A percentile compares a stretch with the other conserved stretches of the same genome.
Evolutionary conservation across 2,329 filamentous ascomycete genomes (phyloP).

Genomic region (Claviceps cyperi): DNA sequence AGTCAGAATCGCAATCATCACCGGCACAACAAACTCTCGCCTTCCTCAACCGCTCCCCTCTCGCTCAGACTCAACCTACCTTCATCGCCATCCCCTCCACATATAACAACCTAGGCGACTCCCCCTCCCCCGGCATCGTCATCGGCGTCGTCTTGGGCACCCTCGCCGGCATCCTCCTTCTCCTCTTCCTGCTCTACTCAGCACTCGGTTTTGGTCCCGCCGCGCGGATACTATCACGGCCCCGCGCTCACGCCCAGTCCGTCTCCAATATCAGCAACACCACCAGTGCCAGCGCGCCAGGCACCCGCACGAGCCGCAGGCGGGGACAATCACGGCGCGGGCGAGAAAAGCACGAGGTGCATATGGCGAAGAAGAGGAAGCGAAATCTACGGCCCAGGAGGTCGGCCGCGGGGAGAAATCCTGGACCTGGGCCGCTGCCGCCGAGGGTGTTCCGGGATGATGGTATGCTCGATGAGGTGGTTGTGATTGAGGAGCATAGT

Average conservation of each 20-base stretch:
- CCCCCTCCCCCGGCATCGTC: conserved; percentile 26
- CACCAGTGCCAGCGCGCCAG: conserved; percentile 7
- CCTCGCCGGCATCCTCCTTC: conserved; percentile 35
- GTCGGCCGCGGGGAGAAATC: no score
- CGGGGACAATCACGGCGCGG: conserved; percentile 5
- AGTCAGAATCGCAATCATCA: no score
- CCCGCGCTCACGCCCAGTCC: background rate
- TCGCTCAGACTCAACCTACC: conserved; percentile 1
- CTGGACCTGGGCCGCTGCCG: background rate
- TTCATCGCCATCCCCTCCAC: conserved; percentile 20
- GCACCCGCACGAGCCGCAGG: conserved; percentile 6
- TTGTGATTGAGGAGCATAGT: conserved; percentile 21
- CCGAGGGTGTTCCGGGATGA: conserved; percentile 17
- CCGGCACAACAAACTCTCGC: no score
- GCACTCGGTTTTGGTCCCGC: conserved; percentile 29
- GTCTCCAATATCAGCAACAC: background rate
- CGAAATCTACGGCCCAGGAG: conserved; percentile 7
- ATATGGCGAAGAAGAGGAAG: conserved; percentile 11
- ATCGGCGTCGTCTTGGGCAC: conserved; percentile 31
- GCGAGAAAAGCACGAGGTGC: conserved; percentile 17
- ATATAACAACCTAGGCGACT: conserved; percentile 21
- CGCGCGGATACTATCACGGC: background rate
- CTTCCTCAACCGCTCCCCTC: no score
- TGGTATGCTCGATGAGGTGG: conserved; percentile 20
- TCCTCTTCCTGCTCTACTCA: conserved; percentile 37